phyloP scores from a whole-genome alignment of 2,329 filamentous ascomycete genomes.

The Fusarium fracticaudum region DNA sequence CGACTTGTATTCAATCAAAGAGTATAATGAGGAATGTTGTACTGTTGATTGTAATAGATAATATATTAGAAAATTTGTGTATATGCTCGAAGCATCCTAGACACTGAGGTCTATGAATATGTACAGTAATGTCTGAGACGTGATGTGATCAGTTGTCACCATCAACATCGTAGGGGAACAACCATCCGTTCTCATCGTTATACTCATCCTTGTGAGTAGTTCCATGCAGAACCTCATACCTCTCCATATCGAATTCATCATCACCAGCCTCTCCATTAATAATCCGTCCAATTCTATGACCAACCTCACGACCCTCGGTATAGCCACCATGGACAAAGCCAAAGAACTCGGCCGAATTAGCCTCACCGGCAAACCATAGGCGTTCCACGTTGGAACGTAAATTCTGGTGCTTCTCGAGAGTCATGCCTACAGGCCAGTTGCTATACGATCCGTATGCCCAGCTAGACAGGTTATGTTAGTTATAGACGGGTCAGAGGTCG shows the following conservation, averaged over 20 bases:
- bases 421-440: not conserved
- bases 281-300: not conserved
- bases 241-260: not conserved
- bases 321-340: not conserved
- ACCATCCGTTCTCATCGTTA: not conserved
- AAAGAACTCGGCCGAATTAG: not conserved
- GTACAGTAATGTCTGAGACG: not conserved
- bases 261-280: not conserved
- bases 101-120: not conserved
- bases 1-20: too few species aligned
- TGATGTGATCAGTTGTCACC: not conserved
- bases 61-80: not conserved
- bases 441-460: not conserved
- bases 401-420: not conserved
- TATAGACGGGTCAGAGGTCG: not conserved
- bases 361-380: not conserved
- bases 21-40: rapidly evolving
- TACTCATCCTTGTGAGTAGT: not conserved
- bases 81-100: not conserved
- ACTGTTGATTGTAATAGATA: rapidly evolving
- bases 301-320: not conserved
- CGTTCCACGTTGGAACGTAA: not conserved
- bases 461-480: not conserved
- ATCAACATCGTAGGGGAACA: not conserved
- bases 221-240: not conserved